Evolutionary conservation across 169 alveolate genomes (phyloP).

Genomic region (Babesia bigemina): DNA sequence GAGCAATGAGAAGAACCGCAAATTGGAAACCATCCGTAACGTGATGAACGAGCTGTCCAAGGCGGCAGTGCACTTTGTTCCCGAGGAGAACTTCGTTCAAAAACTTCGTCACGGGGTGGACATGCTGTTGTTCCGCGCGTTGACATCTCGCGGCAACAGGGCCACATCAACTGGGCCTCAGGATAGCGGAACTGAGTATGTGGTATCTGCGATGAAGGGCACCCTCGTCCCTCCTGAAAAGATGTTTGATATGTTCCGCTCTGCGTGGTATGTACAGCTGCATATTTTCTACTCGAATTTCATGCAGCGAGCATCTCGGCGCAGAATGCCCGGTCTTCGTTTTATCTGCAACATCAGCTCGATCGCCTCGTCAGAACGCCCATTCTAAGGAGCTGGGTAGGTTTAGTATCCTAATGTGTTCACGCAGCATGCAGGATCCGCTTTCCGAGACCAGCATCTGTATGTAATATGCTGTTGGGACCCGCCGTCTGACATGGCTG

Average conservation of each 20-base stretch:
- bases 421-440: neutral
- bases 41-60: slow-evolving; percentile 18
- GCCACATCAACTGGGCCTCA: neutral
- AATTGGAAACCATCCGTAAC: slow-evolving; percentile 14
- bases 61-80: neutral
- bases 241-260: slow-evolving; percentile 23
- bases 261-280: slow-evolving; percentile 34
- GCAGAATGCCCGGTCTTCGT: slow-evolving; percentile 13
- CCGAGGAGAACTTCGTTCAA: neutral
- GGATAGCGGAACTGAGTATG: neutral
- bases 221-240: slow-evolving; percentile 13
- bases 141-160: slow-evolving; percentile 4
- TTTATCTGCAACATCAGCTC: slow-evolving; percentile 24
- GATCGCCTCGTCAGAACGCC: slow-evolving; percentile 15
- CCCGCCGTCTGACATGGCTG: slow-evolving; percentile 14
- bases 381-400: neutral
- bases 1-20: slow-evolving; percentile 25
- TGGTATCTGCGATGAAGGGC: neutral
- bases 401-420: neutral
- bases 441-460: slow-evolving; percentile 16
- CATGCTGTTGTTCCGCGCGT: slow-evolving; percentile 10
- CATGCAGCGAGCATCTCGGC: slow-evolving; percentile 5
- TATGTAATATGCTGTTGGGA: slow-evolving; percentile 15
- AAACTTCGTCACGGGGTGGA: slow-evolving; percentile 32
- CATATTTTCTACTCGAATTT: neutral